Evolutionary conservation across 257 asterid species (phyloP), one percentile per base, ranked within the genome.

Genomic region (Nicotiana tabacum): DNA sequence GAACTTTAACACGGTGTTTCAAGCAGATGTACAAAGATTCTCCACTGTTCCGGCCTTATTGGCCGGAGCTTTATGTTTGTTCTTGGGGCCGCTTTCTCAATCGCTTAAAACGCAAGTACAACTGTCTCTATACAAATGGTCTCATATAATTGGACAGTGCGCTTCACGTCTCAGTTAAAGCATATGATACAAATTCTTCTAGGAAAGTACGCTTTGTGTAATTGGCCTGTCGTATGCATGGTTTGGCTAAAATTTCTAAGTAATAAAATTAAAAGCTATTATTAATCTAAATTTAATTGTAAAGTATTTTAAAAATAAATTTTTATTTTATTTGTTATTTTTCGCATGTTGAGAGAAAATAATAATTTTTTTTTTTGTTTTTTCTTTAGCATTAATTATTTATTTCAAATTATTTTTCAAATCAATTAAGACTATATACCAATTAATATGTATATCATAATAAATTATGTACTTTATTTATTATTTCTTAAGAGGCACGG

Each of bases 11-110:
- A 77, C 55, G 55, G 18, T 6, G 29, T 60, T 11, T n/a, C 6
- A n/a, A 51, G 17, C 82, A 51, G 39, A 48, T 62, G 79, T 55
- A 84, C 94, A 91, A 85, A 89, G 90, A 92, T 90, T 89, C 91
- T 87, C 21, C 46, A 72, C 76, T 87, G 85, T 33, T 84, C 83
- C 35, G n/a, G 30, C 76, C 62, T 80, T 81, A 53, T 10, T 80
- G 39, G 65, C 37, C 3, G 39, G 65, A 21, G 30, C 24, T 7
- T 33, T 37, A 33, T 84, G 82, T 86, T 81, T 82, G 48, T 74
- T 29, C 46, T 39, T 43, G 15, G 18, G 53, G 55, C 24, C 12
- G 21, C 46, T 29, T 33, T 16, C 72, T 77, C 83, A 83, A 16
- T 18, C 87, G 83, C 78, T 1, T 13, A 5, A 0, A 4, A 48